Evolutionary conservation across 495 filamentous ascomycete genomes (phyloP), one percentile per base, ranked within the genome.

Genomic region (Penicillium ochrochloron): DNA sequence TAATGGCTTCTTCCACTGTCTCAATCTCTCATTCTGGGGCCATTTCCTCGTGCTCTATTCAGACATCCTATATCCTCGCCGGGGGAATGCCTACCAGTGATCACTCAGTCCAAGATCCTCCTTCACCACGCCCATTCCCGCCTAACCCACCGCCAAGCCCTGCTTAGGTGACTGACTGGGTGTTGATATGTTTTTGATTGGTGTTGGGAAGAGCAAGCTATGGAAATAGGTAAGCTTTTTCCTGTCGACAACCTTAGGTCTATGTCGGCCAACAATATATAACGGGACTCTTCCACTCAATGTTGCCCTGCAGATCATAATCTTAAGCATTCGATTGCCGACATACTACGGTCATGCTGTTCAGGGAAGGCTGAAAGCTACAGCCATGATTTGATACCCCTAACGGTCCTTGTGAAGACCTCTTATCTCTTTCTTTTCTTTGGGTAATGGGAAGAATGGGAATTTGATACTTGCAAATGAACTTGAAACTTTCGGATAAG

Each of bases 61-160:
- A 35, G 33, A 19, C 23, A 17, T 27, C 42, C 54, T 63, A 66
- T 35, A 63, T 41, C 23, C 54, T 57, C 21, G n/a, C 21, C 23
- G 58, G 35, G 42, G 60, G 42, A 33, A 54, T 68, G 39, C 61
- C 48, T n/a, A 19, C 60, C 11, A 68, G 61, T 37, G 62, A 68
- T 21, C 71, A 74, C 46, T 74, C 71, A 1, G 71, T 74, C 35
- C 69, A 72, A 64, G 71, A 74, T 62, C 78, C 79, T 33, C 77
- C 78, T 35, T 80, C 79, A 17, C 77, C 78, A 9, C 69, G 71
- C 31, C 79, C 78, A 54, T 76, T 74, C 44, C 79, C 79, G 52
- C 73, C 76, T 7, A 80, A 80, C 58, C 79, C 79, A 23, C 79
- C 79, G 15, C 78, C 78, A 50, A 82, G 79, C 61, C 79, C 79